Base-by-base conservation (phyloP, 129 eudicot genomes). In the Flaveria sonorensis region DNA sequence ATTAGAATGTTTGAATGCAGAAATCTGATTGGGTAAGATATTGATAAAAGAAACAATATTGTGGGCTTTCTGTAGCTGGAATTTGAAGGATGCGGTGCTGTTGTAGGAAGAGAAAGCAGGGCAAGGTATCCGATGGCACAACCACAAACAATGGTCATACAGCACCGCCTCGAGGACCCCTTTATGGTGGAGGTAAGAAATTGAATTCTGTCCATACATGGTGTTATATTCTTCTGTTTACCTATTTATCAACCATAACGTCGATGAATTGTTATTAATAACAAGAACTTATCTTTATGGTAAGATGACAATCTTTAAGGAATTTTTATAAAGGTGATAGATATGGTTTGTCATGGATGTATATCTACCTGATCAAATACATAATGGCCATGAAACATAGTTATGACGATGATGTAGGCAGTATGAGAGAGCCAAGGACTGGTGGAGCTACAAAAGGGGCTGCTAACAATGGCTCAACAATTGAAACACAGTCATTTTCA, bases 381-480 rank as follows among this genome's bases (percentile, higher is more conserved):
- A 63, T 63, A 30, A 63, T 63, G 32, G 45, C 69, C 69, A 63
- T 63, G 69, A 63, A 63, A 30, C 69, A 63, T 63, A 63, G 69
- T 63, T 63, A 30, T 63, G 69, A 36, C 1, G 39, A 62, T 62
- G 61, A 52, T 32, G 61, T 70, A 89, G 91, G 89, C 50, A 83
- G 87, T 77, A 84, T 75, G 42, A 84, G 88, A 84, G 96, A 86
- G 72, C 96, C 93, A 65, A 83, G 91, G 72, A 73, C 40, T 48
- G 52, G 79, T 20, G 79, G 77, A 19, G 80, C 60, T 57, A 67
- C 72, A 50, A 84, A 85, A 81, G 93, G 96, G 77, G 80, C 73
- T 56, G 79, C 90, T 48, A 79, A 73, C 43, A 90, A 86, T 69
- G 87, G 43, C 59, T 82, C 89, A 52, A 88, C 90, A 0, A 92